These are phyloP conservation scores for Isabelozyma pseudorhagii DNA, from an alignment of 805 yeast genomes.

Conservation along the genomic window DNA sequence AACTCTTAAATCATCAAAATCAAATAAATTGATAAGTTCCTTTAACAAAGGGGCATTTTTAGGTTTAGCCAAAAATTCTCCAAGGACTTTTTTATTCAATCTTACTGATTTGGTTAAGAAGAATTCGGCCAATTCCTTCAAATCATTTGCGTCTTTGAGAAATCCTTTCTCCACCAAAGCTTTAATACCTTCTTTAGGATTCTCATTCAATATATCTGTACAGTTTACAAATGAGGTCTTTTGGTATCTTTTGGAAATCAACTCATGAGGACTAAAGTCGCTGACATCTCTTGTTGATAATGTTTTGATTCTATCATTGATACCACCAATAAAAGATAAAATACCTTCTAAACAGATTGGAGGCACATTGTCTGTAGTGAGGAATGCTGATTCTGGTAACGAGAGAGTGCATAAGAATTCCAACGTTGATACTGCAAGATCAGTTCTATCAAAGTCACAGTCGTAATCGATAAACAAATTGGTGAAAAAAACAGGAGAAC, in stretches of 20 bases:
- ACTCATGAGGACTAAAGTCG: slow-evolving; percentile 16
- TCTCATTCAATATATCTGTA: slow-evolving; percentile 70
- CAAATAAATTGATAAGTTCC: slow-evolving; percentile 66
- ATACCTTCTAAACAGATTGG: slow-evolving; percentile 91
- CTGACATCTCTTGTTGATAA: neutral
- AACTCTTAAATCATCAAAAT: slow-evolving; percentile 74
- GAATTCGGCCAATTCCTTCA: slow-evolving; percentile 68
- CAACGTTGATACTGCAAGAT: slow-evolving; percentile 64
- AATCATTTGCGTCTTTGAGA: slow-evolving; percentile 46
- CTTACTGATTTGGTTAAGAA: slow-evolving; percentile 76
- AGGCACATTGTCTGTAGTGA: slow-evolving; percentile 83
- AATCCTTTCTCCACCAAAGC: slow-evolving; percentile 64
- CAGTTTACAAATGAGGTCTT: slow-evolving; percentile 79
- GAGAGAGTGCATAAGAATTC: slow-evolving; percentile 74
- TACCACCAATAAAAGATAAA: slow-evolving; percentile 62
- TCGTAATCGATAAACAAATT: slow-evolving; percentile 79
- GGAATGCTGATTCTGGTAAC: slow-evolving; percentile 77
- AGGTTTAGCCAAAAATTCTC: slow-evolving; percentile 82
- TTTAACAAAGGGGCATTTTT: slow-evolving; percentile 56
- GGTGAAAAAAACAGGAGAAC: slow-evolving; percentile 75
- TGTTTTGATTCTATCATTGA: slow-evolving; percentile 48
- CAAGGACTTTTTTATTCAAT: slow-evolving; percentile 81
- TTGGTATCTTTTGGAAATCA: slow-evolving; percentile 43
- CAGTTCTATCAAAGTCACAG: slow-evolving; percentile 84
- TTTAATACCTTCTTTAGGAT: slow-evolving; percentile 73